A percentile compares a stretch with the other conserved stretches of the same genome.
Conservation (phyloP, 495 filamentous ascomycete species). For the Tirmania nivea region DNA sequence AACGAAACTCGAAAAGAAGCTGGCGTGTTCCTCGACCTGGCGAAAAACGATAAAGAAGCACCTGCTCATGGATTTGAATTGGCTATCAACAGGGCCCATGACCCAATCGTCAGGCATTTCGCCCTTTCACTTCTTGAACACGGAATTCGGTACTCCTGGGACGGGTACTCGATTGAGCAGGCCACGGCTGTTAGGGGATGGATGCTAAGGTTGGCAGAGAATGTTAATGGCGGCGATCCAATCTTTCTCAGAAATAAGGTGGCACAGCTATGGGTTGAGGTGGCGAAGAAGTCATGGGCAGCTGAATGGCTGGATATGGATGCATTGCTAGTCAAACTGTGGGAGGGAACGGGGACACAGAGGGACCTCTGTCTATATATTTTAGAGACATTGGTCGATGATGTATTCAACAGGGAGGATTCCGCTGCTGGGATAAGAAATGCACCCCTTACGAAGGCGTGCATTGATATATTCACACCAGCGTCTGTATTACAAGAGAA, state of each 20-base stretch:
- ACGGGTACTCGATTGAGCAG: conserved; percentile 42
- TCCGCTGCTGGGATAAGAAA: conserved; percentile 60
- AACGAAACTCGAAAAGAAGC: conserved; percentile 74
- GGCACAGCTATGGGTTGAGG: conserved; percentile 83
- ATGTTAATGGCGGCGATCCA: conserved; percentile 43
- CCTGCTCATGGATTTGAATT: conserved; percentile 71
- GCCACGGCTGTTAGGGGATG: conserved; percentile 42
- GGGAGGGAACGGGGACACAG: conserved; percentile 30
- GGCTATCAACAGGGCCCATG: conserved; percentile 46
- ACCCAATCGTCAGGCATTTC: conserved; percentile 73
- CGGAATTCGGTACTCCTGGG: conserved; percentile 63
- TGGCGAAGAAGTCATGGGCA: conserved; percentile 83
- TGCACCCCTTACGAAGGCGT: conserved; percentile 59
- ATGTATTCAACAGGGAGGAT: conserved; percentile 81
- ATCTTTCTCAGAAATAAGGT: conserved; percentile 78
- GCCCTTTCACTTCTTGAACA: conserved; percentile 79
- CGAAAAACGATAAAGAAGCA: conserved; percentile 55
- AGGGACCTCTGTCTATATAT: conserved; percentile 44
- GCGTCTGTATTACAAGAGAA: conserved; percentile 46
- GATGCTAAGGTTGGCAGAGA: conserved; percentile 57
- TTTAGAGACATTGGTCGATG: conserved; percentile 83
- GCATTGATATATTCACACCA: conserved; percentile 84
- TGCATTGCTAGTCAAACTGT: conserved; percentile 52
- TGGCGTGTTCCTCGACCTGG: conserved; percentile 55
- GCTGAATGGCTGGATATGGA: conserved; percentile 92